Evolutionary conservation across 306 rosid species (phyloP).

Genomic region (Trifolium subterraneum): DNA sequence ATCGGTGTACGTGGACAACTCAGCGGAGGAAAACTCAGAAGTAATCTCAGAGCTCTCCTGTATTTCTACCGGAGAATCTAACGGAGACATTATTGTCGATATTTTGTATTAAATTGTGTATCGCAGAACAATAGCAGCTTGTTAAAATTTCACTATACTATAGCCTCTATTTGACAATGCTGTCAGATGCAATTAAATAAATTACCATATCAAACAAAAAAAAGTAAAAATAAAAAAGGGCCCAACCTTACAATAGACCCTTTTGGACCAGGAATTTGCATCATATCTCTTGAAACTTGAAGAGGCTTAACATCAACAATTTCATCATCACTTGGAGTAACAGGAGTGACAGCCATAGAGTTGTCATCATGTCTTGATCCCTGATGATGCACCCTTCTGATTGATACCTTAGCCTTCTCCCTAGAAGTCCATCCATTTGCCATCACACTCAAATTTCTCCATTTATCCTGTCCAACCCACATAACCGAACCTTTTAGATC

Average conservation of each 20-base stretch:
- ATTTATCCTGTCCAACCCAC: slow-evolving; percentile 73
- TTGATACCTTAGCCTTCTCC: slow-evolving; percentile 73
- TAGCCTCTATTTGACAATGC: background rate
- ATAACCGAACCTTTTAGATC: slow-evolving; percentile 38
- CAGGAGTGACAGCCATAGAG: slow-evolving; percentile 43
- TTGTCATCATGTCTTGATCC: slow-evolving; percentile 72
- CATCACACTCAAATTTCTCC: slow-evolving; percentile 98
- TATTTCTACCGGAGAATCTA: background rate
- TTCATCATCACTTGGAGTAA: slow-evolving; percentile 82
- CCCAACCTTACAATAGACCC: slow-evolving; percentile 77
- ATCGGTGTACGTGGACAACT: background rate
- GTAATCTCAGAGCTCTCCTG: background rate
- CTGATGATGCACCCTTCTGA: slow-evolving; percentile 63
- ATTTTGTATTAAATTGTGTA: background rate
- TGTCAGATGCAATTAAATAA: slow-evolving; percentile 18
- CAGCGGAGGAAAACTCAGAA: background rate
- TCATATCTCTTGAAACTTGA: slow-evolving; percentile 61
- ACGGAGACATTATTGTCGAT: background rate
- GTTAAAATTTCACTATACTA: background rate
- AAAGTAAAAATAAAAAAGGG: background rate
- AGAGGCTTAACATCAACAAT: slow-evolving; percentile 61
- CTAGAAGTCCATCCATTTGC: slow-evolving; percentile 94
- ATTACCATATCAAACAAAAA: slow-evolving; percentile 27
- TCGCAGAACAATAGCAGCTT: background rate
- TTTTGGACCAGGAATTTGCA: slow-evolving; percentile 63